phyloP scores from a whole-genome alignment of 805 yeast species.

The Blastobotrys muscicola region DNA sequence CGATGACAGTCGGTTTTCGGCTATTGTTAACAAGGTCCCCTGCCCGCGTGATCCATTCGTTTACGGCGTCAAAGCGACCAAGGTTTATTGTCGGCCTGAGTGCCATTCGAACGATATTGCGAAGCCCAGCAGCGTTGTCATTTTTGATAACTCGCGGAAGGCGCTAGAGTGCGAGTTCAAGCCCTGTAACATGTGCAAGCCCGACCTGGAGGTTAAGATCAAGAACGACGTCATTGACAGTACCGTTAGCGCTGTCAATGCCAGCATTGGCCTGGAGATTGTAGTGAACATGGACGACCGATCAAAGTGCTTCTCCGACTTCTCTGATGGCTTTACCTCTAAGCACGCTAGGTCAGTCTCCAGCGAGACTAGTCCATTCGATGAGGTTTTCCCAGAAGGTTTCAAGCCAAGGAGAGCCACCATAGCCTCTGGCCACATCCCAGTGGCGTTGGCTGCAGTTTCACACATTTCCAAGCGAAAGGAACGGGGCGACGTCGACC shows the following conservation, averaged over 20 bases:
- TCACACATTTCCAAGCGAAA: constrained; percentile 3
- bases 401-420: constrained; percentile 19
- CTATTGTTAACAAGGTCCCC: constrained; percentile 35
- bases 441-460: constrained; percentile 15
- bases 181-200: constrained; percentile 50
- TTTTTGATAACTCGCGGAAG: constrained; percentile 33
- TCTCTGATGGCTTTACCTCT: constrained; percentile 6
- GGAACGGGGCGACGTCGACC: constrained; percentile 53
- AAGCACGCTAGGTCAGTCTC: background rate
- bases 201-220: constrained; percentile 26
- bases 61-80: constrained; percentile 38
- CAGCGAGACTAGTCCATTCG: background rate
- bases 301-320: constrained; percentile 20
- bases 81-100: constrained; percentile 56
- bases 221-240: constrained; percentile 27
- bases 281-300: constrained; percentile 21
- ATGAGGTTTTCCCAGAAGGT: constrained; percentile 3
- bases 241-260: constrained; percentile 48
- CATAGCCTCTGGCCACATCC: constrained; percentile 19
- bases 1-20: constrained; percentile 5
- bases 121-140: constrained; percentile 32
- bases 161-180: constrained; percentile 39
- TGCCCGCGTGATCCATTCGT: constrained; percentile 51
- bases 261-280: constrained; percentile 47
- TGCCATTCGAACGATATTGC: constrained; percentile 36